Conservation (phyloP, 2,329 filamentous ascomycete genomes). For the Colletotrichum orbiculare region DNA sequence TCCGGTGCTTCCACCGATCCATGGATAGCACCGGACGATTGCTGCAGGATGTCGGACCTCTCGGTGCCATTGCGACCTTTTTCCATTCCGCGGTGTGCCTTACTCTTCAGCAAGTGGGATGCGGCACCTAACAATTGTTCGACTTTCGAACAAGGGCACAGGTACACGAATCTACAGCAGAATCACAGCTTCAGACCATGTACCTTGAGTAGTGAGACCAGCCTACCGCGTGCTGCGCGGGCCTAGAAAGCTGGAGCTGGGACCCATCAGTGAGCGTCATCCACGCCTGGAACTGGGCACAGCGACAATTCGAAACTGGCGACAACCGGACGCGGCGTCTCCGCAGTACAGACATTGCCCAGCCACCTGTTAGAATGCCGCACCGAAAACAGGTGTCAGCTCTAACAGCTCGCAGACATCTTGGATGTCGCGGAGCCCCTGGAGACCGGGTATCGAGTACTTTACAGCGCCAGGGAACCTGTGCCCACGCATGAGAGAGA, state of each 20-base stretch:
- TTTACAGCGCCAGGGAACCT: not conserved
- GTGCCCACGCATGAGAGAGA: not conserved
- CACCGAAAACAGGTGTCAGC: not conserved
- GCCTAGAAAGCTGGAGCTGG: slow-evolving; percentile 23
- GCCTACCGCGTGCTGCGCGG: slow-evolving; percentile 6
- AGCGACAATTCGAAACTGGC: not conserved
- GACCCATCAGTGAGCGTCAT: slow-evolving; percentile 35
- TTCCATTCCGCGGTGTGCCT: too few relatives aligned
- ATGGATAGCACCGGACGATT: not conserved
- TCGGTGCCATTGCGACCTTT: too few relatives aligned
- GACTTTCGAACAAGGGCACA: too few relatives aligned
- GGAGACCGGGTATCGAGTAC: not conserved
- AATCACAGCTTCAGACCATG: too few relatives aligned
- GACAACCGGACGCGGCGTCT: slow-evolving; percentile 16
- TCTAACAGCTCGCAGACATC: not conserved
- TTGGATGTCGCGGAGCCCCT: slow-evolving; percentile 4
- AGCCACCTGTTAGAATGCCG: slow-evolving; percentile 29
- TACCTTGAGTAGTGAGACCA: too few relatives aligned
- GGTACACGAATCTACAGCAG: too few relatives aligned
- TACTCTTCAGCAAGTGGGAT: too few relatives aligned
- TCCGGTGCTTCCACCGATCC: slow-evolving; percentile 13
- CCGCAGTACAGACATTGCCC: slow-evolving; percentile 25
- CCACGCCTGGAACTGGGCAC: slow-evolving; percentile 15
- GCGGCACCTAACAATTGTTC: too few relatives aligned
- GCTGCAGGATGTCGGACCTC: slow-evolving; percentile 8